Evolutionary conservation across 148 eudicot species (phyloP).

Genomic region (Camellia japonica): DNA sequence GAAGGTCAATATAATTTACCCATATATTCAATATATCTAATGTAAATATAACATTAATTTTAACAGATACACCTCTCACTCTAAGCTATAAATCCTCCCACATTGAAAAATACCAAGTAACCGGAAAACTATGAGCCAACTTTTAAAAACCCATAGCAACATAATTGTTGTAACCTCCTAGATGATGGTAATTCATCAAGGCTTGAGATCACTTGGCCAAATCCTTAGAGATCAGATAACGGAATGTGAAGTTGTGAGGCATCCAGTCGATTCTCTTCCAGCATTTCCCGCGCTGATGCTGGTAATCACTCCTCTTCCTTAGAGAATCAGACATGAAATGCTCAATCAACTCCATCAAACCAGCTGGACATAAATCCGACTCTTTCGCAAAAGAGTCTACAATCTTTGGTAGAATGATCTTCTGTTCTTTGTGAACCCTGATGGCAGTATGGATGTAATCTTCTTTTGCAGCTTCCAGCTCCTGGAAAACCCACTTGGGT

Average conservation of each 20-base stretch:
- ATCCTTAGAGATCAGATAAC: constrained; percentile 59
- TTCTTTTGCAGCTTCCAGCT: constrained; percentile 78
- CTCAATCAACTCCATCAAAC: constrained; percentile 51
- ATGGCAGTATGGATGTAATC: constrained; percentile 65
- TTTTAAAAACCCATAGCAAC: too few species aligned
- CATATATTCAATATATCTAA: too few species aligned
- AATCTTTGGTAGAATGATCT: constrained; percentile 60
- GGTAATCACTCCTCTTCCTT: constrained; percentile 33
- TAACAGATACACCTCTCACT: too few species aligned
- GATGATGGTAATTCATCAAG: neutral
- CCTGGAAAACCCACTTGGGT: constrained; percentile 67
- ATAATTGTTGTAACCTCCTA: too few species aligned
- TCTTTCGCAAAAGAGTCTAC: constrained; percentile 69
- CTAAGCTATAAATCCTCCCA: too few species aligned
- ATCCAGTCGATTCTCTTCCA: constrained; percentile 60
- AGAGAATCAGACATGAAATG: constrained; percentile 47
- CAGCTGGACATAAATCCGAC: constrained; percentile 42
- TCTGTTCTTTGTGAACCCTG: constrained; percentile 55
- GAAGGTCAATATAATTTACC: too few species aligned
- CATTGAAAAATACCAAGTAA: too few species aligned
- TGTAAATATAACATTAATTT: too few species aligned
- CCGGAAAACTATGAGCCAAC: too few species aligned
- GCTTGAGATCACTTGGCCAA: constrained; percentile 28
- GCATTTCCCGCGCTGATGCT: constrained; percentile 24
- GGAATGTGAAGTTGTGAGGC: constrained; percentile 70